phyloP scores from a whole-genome alignment of 2,329 filamentous ascomycete species.

The Botryotinia narcissicola region DNA sequence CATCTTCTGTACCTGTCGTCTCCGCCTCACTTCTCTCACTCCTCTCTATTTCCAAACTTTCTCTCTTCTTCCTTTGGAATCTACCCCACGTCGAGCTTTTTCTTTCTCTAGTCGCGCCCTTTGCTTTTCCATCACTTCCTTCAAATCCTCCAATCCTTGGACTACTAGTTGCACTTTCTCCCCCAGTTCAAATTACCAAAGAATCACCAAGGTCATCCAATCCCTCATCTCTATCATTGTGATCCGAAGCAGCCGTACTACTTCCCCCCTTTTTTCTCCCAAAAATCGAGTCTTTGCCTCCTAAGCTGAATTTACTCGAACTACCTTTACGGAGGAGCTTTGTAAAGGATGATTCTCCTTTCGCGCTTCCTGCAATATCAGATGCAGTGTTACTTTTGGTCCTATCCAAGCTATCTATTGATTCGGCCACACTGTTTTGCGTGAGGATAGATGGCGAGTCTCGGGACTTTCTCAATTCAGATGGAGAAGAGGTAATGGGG shows the following conservation, averaged over 20 bases:
- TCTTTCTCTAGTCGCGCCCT: conserved; percentile 33
- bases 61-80: conserved; percentile 33
- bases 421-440: conserved; percentile 56
- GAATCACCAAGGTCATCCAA: conserved; percentile 56
- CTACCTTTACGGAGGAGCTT: conserved; percentile 63
- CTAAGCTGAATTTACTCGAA: conserved; percentile 61
- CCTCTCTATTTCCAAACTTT: conserved; percentile 36
- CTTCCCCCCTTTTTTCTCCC: conserved; percentile 55
- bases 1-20: conserved; percentile 35
- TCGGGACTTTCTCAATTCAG: conserved; percentile 53
- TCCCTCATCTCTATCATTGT: conserved; percentile 54
- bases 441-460: conserved; percentile 58
- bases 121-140: conserved; percentile 44
- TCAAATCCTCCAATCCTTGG: conserved; percentile 53
- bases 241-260: conserved; percentile 53
- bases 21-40: conserved; percentile 36
- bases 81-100: conserved; percentile 36
- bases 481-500: conserved; percentile 45
- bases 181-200: not conserved
- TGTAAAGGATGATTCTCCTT: conserved; percentile 52
- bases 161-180: conserved; percentile 45
- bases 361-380: conserved; percentile 48
- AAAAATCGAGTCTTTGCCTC: conserved; percentile 54
- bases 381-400: conserved; percentile 56
- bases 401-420: conserved; percentile 47